Evolutionary conservation across 345 rosid genomes (phyloP).

Genomic region (Raphanus sativus): DNA sequence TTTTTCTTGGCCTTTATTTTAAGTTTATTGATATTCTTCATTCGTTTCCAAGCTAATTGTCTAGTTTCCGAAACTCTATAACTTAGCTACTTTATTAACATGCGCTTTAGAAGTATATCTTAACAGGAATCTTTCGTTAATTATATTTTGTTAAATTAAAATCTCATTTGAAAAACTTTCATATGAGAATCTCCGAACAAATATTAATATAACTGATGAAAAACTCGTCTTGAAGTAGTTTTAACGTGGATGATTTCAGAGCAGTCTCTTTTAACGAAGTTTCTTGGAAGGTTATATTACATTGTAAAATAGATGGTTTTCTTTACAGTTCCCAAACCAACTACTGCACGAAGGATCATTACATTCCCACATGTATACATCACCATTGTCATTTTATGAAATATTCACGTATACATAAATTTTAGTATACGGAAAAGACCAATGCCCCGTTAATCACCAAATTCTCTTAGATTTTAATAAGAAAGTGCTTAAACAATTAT

Average conservation of each 20-base stretch:
- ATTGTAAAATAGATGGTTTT: slow-evolving; percentile 1
- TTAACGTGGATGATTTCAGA: no score
- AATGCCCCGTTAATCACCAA: not conserved
- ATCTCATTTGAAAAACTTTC: no score
- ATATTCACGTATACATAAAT: not conserved
- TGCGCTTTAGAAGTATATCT: no score
- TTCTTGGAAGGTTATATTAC: slow-evolving; percentile 18
- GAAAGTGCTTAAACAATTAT: not conserved
- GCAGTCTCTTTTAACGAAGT: slow-evolving; percentile 22
- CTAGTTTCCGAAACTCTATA: no score
- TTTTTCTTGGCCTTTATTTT: not conserved
- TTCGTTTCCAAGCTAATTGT: no score
- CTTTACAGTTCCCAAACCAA: not conserved
- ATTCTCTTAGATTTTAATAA: not conserved
- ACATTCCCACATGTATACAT: slow-evolving; percentile 11
- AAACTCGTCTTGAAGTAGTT: no score
- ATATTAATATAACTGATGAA: no score
- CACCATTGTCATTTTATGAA: not conserved
- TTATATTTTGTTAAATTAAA: no score
- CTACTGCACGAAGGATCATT: slow-evolving; percentile 5
- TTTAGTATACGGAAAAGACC: not conserved
- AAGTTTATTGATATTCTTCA: not conserved
- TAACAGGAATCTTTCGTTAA: no score
- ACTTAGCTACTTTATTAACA: no score
- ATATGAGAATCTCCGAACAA: no score